Evolutionary conservation across 805 yeast species (phyloP).

Genomic region (Deakozyma indianensis): DNA sequence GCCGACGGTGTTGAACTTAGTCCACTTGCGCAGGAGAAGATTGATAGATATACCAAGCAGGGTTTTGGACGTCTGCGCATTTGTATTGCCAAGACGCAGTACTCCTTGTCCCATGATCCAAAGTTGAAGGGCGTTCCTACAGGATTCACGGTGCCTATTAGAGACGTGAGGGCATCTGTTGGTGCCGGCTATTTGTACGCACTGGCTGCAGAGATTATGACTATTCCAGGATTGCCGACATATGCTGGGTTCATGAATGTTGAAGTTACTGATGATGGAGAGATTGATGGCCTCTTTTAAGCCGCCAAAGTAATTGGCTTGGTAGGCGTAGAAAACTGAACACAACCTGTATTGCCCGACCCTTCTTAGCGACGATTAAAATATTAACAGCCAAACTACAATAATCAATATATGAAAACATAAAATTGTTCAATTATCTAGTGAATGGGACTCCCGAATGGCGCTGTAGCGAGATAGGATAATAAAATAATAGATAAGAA

Average conservation of each 20-base stretch:
- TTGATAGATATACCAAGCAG: constrained; percentile 68
- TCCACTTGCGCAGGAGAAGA: constrained; percentile 67
- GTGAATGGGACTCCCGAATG: too few relatives aligned
- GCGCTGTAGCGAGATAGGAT: too few relatives aligned
- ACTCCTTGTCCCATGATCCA: constrained; percentile 90
- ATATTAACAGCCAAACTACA: too few relatives aligned
- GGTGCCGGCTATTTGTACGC: constrained; percentile 98
- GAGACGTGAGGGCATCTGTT: constrained; percentile 85
- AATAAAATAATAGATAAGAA: too few relatives aligned
- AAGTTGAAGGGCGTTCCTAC: constrained; percentile 87
- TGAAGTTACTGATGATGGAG: constrained; percentile 80
- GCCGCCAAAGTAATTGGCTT: too few relatives aligned
- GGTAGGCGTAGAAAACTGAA: too few relatives aligned
- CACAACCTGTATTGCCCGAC: too few relatives aligned
- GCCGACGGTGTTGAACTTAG: constrained; percentile 73
- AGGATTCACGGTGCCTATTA: constrained; percentile 85
- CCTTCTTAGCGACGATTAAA: too few relatives aligned
- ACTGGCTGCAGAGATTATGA: constrained; percentile 90
- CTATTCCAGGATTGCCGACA: constrained; percentile 94
- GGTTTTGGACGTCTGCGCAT: constrained; percentile 87
- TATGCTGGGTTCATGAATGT: constrained; percentile 95
- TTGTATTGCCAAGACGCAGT: constrained; percentile 96
- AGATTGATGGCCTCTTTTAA: constrained; percentile 83
- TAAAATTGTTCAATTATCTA: too few relatives aligned
- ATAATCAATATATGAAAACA: too few relatives aligned